These are phyloP conservation scores for Lachnellula arida DNA, from an alignment of 2,329 filamentous ascomycete genomes.

Conservation along the genomic window DNA sequence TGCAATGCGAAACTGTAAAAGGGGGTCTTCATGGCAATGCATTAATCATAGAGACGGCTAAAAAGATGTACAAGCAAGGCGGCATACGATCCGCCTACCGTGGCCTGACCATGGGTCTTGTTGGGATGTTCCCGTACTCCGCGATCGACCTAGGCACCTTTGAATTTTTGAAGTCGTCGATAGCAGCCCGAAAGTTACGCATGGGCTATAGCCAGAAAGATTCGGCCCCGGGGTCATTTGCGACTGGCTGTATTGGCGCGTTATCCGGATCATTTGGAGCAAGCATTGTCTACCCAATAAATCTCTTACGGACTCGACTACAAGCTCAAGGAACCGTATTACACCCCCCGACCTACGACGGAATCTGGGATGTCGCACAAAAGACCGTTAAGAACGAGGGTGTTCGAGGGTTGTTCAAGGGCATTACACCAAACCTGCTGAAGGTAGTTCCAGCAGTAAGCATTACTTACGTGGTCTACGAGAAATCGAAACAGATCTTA, in stretches of 20 bases:
- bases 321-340: conserved; percentile 94
- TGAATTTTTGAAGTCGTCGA: conserved; percentile 78
- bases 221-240: conserved; percentile 71
- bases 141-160: conserved; percentile 96
- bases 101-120: conserved; percentile 84
- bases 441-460: conserved; percentile 96
- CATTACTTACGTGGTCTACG: conserved; percentile 91
- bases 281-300: conserved; percentile 90
- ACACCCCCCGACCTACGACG: conserved; percentile 84
- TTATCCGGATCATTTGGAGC: conserved; percentile 89
- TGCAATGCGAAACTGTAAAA: conserved; percentile 91
- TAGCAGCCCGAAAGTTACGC: conserved; percentile 66
- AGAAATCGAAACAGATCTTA: conserved; percentile 77
- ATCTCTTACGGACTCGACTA: conserved; percentile 83
- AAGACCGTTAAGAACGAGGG: conserved; percentile 84
- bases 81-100: conserved; percentile 79
- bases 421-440: conserved; percentile 87
- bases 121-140: conserved; percentile 97
- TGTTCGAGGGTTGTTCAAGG: conserved; percentile 83
- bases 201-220: conserved; percentile 77
- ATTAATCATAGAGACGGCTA: conserved; percentile 75
- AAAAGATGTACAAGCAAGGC: conserved; percentile 78
- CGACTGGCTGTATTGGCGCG: conserved; percentile 84
- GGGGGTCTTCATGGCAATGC: conserved; percentile 79
- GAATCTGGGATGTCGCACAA: conserved; percentile 81